Conservation (phyloP, 2,329 filamentous ascomycete genomes). For the Penicillium sp. region DNA sequence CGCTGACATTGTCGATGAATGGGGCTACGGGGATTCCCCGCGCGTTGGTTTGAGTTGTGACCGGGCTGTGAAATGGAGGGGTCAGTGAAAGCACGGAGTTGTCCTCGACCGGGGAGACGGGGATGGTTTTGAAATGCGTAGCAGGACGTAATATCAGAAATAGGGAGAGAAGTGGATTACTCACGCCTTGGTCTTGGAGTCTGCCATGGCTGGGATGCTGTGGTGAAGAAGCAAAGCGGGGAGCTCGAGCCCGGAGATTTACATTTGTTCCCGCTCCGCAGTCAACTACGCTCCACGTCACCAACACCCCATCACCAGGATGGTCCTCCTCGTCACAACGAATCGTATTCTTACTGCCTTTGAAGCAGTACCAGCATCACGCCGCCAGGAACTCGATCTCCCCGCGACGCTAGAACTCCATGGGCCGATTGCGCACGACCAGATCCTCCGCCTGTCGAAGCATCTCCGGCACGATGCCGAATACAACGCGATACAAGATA, state of each 20-base stretch:
- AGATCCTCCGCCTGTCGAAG: constrained; percentile 38
- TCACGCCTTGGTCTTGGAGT: constrained; percentile 29
- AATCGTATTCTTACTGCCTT: constrained; percentile 38
- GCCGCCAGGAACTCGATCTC: constrained; percentile 33
- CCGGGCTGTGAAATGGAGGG: constrained; percentile 21
- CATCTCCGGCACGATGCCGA: constrained; percentile 21
- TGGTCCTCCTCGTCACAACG: constrained; percentile 44
- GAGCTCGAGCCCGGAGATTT: constrained; percentile 22
- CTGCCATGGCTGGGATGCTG: constrained; percentile 28
- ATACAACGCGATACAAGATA: constrained; percentile 6
- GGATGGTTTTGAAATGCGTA: not conserved
- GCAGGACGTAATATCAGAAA: not conserved
- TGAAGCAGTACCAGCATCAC: constrained; percentile 31
- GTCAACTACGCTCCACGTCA: not conserved
- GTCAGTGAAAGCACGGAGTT: constrained; percentile 12
- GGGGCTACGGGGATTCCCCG: constrained; percentile 46
- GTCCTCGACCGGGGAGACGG: not conserved
- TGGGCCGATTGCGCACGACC: constrained; percentile 42
- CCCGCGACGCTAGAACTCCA: constrained; percentile 27
- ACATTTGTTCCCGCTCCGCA: constrained; percentile 21
- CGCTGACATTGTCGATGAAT: constrained; percentile 46
- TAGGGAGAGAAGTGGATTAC: constrained; percentile 3
- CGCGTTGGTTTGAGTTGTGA: constrained; percentile 38
- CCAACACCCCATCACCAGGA: constrained; percentile 12
- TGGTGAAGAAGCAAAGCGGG: constrained; percentile 21